These are phyloP conservation scores for Tolypocladium cylindrosporum DNA, from an alignment of 2,329 filamentous ascomycete species.

Conservation along the genomic window DNA sequence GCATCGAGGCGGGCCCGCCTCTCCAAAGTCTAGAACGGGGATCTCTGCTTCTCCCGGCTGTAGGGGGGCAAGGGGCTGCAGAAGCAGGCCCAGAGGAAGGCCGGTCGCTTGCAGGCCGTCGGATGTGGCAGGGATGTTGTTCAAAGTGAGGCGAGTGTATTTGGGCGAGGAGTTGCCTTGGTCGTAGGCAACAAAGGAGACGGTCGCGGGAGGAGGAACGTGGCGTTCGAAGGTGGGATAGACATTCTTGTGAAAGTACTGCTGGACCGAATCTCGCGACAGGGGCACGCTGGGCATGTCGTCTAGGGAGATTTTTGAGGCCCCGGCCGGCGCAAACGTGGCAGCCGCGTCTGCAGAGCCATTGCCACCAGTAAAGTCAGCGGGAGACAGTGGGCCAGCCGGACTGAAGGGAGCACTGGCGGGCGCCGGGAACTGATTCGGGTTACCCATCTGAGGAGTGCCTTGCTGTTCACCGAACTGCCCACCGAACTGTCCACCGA, in stretches of 20 bases:
- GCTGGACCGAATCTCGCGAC: constrained; percentile 72
- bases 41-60: constrained; percentile 80
- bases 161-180: constrained; percentile 96
- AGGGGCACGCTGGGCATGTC: constrained; percentile 86
- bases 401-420: constrained; percentile 33
- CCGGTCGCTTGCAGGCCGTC: constrained; percentile 74
- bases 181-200: constrained; percentile 88
- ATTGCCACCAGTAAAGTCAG: constrained; percentile 13
- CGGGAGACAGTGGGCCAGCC: constrained; percentile 12
- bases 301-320: constrained; percentile 67
- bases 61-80: constrained; percentile 79
- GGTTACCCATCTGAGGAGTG: constrained; percentile 26
- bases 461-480: constrained; percentile 36
- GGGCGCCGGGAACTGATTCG: constrained; percentile 52
- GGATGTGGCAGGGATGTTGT: constrained; percentile 76
- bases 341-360: constrained; percentile 18
- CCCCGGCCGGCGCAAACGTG: constrained; percentile 21
- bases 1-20: constrained; percentile 80
- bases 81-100: constrained; percentile 73
- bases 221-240: constrained; percentile 96
- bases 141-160: constrained; percentile 82
- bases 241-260: constrained; percentile 75
- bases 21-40: constrained; percentile 91
- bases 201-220: constrained; percentile 75
- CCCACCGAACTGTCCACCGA: constrained; percentile 35